A percentile compares a stretch with the other conserved stretches of the same genome.
These are phyloP conservation scores for Salvia rosmarinus DNA, from an alignment of 257 asterid genomes.

Conservation along the genomic window DNA sequence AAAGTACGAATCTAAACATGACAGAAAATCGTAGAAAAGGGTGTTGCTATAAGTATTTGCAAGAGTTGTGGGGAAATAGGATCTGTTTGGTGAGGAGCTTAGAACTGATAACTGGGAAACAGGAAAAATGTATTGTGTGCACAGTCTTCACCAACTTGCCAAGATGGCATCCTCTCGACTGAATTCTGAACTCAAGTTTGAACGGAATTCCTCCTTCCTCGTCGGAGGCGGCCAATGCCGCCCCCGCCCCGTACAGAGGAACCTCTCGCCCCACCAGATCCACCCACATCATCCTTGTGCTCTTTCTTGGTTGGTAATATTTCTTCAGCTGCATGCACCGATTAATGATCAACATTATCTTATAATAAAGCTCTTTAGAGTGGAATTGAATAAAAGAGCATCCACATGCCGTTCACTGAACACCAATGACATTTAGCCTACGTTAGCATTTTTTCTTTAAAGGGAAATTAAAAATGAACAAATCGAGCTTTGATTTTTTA, in stretches of 20 bases:
- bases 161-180: slow-evolving; percentile 46
- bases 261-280: slow-evolving; percentile 50
- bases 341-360: no score
- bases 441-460: no score
- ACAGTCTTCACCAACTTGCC: slow-evolving; percentile 65
- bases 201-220: slow-evolving; percentile 48
- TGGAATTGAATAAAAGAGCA: no score
- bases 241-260: slow-evolving; percentile 74
- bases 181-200: slow-evolving; percentile 50
- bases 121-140: slow-evolving; percentile 49
- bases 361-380: no score
- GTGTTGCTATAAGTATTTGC: slow-evolving; percentile 41
- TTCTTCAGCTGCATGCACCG: slow-evolving; percentile 53
- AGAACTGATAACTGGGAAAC: slow-evolving; percentile 46
- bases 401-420: no score
- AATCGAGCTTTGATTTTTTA: no score
- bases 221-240: slow-evolving; percentile 33
- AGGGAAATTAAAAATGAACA: no score
- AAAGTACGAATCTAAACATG: no score
- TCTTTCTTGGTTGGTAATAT: slow-evolving; percentile 59
- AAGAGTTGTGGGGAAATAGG: slow-evolving; percentile 45
- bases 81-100: slow-evolving; percentile 33
- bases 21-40: no score
- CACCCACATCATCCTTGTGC: slow-evolving; percentile 43
- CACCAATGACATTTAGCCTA: no score